Evolutionary conservation across 2,329 filamentous ascomycete species (phyloP).

Genomic region (Sordariomycetes sp.): DNA sequence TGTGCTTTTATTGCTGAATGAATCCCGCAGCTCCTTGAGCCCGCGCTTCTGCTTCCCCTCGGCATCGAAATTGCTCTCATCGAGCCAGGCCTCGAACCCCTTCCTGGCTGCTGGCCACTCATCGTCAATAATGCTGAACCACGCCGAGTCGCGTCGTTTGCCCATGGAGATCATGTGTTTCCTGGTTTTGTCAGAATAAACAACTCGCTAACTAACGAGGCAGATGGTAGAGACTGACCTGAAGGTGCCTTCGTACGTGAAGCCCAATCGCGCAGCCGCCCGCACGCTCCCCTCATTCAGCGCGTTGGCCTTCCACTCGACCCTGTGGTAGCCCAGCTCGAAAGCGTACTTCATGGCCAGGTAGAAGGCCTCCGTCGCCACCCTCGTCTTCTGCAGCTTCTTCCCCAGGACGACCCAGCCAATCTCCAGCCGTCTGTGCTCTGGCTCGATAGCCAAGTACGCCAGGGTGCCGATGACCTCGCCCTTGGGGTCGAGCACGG

Average conservation of each 20-base stretch:
- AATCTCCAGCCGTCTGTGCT: slow-evolving; percentile 44
- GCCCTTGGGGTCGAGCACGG: slow-evolving; percentile 22
- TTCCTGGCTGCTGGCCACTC: slow-evolving; percentile 44
- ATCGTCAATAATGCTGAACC: slow-evolving; percentile 47
- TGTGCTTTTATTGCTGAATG: too few species aligned
- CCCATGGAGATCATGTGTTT: slow-evolving; percentile 54
- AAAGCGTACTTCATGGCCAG: slow-evolving; percentile 45
- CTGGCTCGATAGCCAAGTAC: slow-evolving; percentile 37
- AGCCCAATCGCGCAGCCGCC: slow-evolving; percentile 49
- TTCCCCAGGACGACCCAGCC: slow-evolving; percentile 44
- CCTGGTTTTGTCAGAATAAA: slow-evolving; percentile 8
- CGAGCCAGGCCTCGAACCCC: slow-evolving; percentile 45
- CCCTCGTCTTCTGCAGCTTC: slow-evolving; percentile 40
- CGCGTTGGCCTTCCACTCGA: slow-evolving; percentile 57
- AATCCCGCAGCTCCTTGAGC: slow-evolving; percentile 26
- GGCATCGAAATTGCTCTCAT: slow-evolving; percentile 43
- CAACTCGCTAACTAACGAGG: background rate
- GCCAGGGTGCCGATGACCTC: slow-evolving; percentile 30
- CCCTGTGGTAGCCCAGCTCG: slow-evolving; percentile 41
- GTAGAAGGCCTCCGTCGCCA: slow-evolving; percentile 49
- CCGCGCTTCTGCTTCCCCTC: slow-evolving; percentile 39
- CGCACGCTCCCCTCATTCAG: slow-evolving; percentile 43
- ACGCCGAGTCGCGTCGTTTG: slow-evolving; percentile 47
- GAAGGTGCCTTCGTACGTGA: slow-evolving; percentile 49
- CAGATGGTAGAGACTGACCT: slow-evolving; percentile 19